Evolutionary conservation across 1,284 basidiomycete genomes (phyloP).

Genomic region (Fomitopsis betulina): DNA sequence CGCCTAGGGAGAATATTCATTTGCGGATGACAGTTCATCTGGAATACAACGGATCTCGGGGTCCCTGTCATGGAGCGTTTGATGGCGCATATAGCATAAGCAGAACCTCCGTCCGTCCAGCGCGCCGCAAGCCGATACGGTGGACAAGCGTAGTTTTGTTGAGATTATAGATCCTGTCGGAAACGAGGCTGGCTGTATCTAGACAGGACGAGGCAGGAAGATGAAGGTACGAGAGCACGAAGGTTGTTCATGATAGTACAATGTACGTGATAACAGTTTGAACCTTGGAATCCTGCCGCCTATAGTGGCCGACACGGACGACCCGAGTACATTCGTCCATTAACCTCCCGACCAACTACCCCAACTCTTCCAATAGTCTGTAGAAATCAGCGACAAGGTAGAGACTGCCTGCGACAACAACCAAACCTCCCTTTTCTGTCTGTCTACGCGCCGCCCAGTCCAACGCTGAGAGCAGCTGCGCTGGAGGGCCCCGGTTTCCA

Average conservation of each 20-base stretch:
- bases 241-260: no score
- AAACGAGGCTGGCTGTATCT: neutral
- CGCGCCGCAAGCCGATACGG: neutral
- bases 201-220: no score
- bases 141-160: neutral
- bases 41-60: neutral
- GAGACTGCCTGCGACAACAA: conserved; percentile 83
- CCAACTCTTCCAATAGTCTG: conserved; percentile 36
- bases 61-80: neutral
- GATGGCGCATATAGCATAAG: neutral
- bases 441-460: conserved; percentile 20
- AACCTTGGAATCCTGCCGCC: no score
- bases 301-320: no score
- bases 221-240: no score
- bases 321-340: neutral
- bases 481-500: conserved; percentile 23
- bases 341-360: neutral
- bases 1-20: neutral
- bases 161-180: neutral
- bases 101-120: neutral
- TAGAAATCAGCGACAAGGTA: conserved; percentile 91
- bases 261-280: no score
- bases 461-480: conserved; percentile 13
- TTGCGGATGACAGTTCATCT: neutral
- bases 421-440: conserved; percentile 35